Evolutionary conservation across 1,284 basidiomycete genomes (phyloP).

Genomic region (Mycosarcoma mackinlayi): DNA sequence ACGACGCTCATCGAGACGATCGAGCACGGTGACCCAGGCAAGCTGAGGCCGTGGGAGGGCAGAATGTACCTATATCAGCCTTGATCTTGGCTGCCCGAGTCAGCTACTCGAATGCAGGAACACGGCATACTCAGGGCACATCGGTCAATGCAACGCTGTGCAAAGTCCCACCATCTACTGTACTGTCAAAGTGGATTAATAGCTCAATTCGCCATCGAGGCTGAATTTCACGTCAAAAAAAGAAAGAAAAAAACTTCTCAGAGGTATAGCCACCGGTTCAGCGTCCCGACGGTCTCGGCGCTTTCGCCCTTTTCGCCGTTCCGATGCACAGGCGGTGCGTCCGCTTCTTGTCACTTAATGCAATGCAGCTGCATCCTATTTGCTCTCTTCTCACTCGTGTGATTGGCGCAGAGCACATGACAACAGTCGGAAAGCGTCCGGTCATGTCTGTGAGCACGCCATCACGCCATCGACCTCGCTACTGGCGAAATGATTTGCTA

Average conservation of each 20-base stretch:
- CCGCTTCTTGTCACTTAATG: neutral
- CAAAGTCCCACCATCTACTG: too few relatives aligned
- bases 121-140: too few relatives aligned
- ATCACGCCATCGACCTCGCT: conserved; percentile 20
- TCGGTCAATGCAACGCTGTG: too few relatives aligned
- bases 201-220: too few relatives aligned
- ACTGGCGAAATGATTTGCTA: conserved; percentile 12
- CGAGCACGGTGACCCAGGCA: conserved; percentile 7
- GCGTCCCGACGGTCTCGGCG: conserved; percentile 1
- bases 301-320: conserved; percentile 27
- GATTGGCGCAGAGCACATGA: too few relatives aligned
- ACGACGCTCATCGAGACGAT: conserved; percentile 16
- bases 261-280: neutral
- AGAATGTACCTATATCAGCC: conserved; percentile 29
- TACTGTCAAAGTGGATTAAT: neutral
- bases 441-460: conserved; percentile 1
- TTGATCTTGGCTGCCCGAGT: neutral
- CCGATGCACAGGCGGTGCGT: neutral
- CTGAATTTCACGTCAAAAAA: too few relatives aligned
- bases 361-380: too few relatives aligned
- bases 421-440: neutral
- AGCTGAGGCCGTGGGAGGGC: conserved; percentile 29
- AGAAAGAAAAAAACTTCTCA: neutral
- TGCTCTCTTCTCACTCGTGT: conserved; percentile 1
- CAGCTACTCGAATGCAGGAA: conserved; percentile 10